phyloP scores from a whole-genome alignment of 208 protist species.

The Naegleria gruberi region DNA sequence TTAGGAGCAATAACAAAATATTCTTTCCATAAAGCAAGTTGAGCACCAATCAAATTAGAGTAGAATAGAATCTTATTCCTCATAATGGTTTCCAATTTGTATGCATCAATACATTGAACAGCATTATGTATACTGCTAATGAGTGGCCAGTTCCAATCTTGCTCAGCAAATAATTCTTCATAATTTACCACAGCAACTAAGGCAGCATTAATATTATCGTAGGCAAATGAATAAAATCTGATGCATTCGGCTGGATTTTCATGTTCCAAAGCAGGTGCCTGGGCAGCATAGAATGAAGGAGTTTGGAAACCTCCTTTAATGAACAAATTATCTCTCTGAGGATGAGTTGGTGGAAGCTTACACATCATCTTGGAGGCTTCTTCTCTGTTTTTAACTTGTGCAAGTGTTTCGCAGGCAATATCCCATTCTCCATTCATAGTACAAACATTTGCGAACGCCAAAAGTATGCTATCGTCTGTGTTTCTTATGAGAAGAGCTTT shows the following conservation, averaged over 20 bases:
- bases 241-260: not conserved
- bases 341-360: not conserved
- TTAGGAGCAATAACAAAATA: not conserved
- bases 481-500: not conserved
- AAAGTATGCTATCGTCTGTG: not conserved
- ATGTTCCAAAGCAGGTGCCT: not conserved
- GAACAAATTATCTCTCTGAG: not conserved
- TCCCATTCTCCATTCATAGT: not conserved
- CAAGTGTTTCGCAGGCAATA: not conserved
- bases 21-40: not conserved
- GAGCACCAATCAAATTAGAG: not conserved
- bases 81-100: not conserved
- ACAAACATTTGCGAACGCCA: not conserved
- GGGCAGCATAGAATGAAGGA: not conserved
- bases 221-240: not conserved
- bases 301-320: not conserved
- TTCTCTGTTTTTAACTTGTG: not conserved
- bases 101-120: not conserved
- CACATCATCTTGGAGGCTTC: not conserved
- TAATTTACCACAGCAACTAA: not conserved
- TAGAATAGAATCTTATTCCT: not conserved
- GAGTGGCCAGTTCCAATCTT: not conserved
- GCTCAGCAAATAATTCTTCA: not conserved
- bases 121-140: not conserved
- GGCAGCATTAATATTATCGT: not conserved